A percentile compares a stretch with the other conserved stretches of the same genome.
These are phyloP conservation scores for Logfia minima DNA, from an alignment of 129 eudicot species.

Conservation along the genomic window DNA sequence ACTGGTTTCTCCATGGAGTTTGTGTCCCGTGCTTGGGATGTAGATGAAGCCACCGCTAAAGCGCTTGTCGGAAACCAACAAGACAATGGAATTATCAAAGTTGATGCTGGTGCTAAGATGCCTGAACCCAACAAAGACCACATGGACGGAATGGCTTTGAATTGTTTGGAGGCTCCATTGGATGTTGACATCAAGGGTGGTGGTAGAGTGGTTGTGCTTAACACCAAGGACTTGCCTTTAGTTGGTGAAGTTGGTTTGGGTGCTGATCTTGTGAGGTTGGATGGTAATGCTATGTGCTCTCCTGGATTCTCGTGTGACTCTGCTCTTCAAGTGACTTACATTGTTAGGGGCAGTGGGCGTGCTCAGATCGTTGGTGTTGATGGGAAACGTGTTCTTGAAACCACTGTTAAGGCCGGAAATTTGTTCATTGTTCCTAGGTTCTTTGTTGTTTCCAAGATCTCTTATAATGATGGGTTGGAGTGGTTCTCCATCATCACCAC, in stretches of 20 bases:
- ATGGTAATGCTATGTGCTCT: slow-evolving; percentile 83
- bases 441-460: slow-evolving; percentile 78
- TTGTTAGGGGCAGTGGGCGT: slow-evolving; percentile 80
- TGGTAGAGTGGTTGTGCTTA: slow-evolving; percentile 73
- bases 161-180: slow-evolving; percentile 78
- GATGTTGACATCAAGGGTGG: slow-evolving; percentile 81
- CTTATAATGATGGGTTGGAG: slow-evolving; percentile 66
- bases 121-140: slow-evolving; percentile 64
- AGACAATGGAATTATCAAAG: slow-evolving; percentile 66
- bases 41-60: slow-evolving; percentile 59
- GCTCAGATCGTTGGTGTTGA: slow-evolving; percentile 86
- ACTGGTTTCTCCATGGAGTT: slow-evolving; percentile 90
- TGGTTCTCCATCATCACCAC: slow-evolving; percentile 89
- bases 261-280: slow-evolving; percentile 72
- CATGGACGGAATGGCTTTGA: slow-evolving; percentile 62
- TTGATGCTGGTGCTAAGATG: slow-evolving; percentile 50
- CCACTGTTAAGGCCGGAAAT: slow-evolving; percentile 59
- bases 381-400: slow-evolving; percentile 75
- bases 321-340: slow-evolving; percentile 71
- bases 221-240: slow-evolving; percentile 83
- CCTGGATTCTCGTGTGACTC: slow-evolving; percentile 93
- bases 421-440: slow-evolving; percentile 85
- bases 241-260: slow-evolving; percentile 87
- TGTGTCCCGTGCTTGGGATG: slow-evolving; percentile 74
- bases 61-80: slow-evolving; percentile 61